These are phyloP conservation scores for Aspergillus sclerotiicarbonarius DNA, from an alignment of 495 filamentous ascomycete genomes.

Conservation along the genomic window DNA sequence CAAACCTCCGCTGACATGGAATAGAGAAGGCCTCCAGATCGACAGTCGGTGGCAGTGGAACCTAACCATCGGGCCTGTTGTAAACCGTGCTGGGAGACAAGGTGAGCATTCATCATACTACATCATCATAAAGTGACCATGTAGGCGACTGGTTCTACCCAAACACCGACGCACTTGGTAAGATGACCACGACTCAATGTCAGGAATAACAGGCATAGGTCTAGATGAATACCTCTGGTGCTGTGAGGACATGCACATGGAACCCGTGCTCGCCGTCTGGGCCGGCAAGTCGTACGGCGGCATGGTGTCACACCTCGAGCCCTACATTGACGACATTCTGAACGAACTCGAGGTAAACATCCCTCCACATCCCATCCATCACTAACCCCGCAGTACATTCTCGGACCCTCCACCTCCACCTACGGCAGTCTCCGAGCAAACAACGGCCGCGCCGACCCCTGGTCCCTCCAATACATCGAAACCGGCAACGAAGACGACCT, in stretches of 20 bases:
- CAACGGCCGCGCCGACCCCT: conserved; percentile 45
- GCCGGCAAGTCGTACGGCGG: conserved; percentile 59
- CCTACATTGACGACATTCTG: conserved; percentile 55
- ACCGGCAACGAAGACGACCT: conserved; percentile 59
- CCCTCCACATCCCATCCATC: background rate
- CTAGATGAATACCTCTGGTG: conserved; percentile 63
- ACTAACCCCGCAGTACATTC: conserved; percentile 24
- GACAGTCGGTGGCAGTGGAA: conserved; percentile 65
- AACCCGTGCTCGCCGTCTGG: conserved; percentile 57
- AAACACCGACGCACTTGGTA: conserved; percentile 60
- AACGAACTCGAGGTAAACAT: conserved; percentile 57
- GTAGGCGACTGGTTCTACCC: conserved; percentile 61
- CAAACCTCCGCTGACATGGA: background rate
- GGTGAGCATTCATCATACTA: too few relatives aligned
- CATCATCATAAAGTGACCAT: too few relatives aligned
- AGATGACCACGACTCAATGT: too few relatives aligned
- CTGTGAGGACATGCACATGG: conserved; percentile 61
- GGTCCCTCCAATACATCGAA: conserved; percentile 49
- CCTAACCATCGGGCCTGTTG: conserved; percentile 62
- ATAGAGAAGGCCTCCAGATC: conserved; percentile 31
- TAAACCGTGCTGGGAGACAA: conserved; percentile 58
- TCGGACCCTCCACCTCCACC: conserved; percentile 27
- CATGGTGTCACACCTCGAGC: conserved; percentile 36
- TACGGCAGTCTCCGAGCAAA: conserved; percentile 42
- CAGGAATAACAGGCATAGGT: too few relatives aligned